Base-by-base conservation (phyloP, 805 yeast genomes). In the Metschnikowia sp. region DNA sequence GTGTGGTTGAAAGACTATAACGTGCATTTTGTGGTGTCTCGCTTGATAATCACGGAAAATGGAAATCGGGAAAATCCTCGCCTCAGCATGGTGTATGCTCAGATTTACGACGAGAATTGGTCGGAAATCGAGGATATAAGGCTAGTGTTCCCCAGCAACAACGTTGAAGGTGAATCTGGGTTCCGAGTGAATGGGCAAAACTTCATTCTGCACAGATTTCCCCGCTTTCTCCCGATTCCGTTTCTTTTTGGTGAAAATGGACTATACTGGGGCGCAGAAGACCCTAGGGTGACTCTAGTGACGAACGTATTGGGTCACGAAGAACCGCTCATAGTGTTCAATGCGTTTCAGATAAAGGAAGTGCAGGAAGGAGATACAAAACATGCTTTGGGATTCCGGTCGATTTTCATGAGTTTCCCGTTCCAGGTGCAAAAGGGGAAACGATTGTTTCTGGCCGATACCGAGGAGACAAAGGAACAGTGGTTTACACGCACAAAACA, bases 241-340 rank as follows among this genome's bases (percentile, higher is more conserved):
- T 41, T 44, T 32, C 11, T 11, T 8, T 11, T 45, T 7, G 52
- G 42, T 13, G 49, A 51, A 11, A 49, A 48, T 30, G 40, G 39
- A 10, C 8, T 8, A 11, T 65, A 53, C 45, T 53, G 49, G 9
- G 82, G 83, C 0, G 77, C 82, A 2, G 81, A 77, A 57, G 81
- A 77, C 52, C 80, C 83, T 1, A 63, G 81, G 30, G 57, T 77
- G 31, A 50, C 74, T 7, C 46, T 70, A 11, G 64, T 66, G 2
- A 58, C 52, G 29, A 65, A 66, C 45, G 57, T 57, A 37, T 57
- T 57, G 26, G 74, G 74, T 8, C 57, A 56, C 39, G 69, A 69
- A 32, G 82, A 78, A 47, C 83, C 83, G 1, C 57, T 77, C 12
- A 63, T 78, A 28, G 57, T 76, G 4, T 77, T 69, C 60, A 77